Conservation (phyloP, 177 flowering plant genomes). For the Vitis hybrid region DNA sequence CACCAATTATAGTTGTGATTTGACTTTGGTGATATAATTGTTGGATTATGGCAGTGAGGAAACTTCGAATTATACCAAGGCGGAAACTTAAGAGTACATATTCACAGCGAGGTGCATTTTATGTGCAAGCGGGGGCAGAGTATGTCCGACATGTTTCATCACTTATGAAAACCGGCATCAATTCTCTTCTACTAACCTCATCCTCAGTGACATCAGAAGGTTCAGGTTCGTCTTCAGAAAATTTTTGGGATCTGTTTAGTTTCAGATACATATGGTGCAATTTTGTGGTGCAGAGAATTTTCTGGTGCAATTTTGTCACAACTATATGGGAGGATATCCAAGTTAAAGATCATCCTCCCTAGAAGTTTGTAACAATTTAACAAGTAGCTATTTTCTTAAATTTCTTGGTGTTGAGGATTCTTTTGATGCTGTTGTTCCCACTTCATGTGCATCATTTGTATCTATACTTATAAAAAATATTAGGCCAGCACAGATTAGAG, state of each 20-base stretch:
- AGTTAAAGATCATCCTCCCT: neutral
- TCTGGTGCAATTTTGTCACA: neutral
- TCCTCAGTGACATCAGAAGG: slow-evolving; percentile 63
- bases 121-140: slow-evolving; percentile 72
- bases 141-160: slow-evolving; percentile 74
- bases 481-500: no score
- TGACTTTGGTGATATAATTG: neutral
- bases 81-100: slow-evolving; percentile 67
- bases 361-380: neutral
- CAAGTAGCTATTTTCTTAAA: neutral
- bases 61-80: slow-evolving; percentile 67
- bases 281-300: neutral
- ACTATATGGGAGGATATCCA: neutral
- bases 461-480: no score
- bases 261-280: neutral
- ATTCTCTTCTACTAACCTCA: slow-evolving; percentile 47
- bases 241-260: neutral
- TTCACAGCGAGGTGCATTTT: slow-evolving; percentile 61
- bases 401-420: neutral
- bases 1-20: neutral
- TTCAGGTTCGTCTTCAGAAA: slow-evolving; percentile 26
- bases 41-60: slow-evolving; percentile 55
- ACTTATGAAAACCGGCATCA: slow-evolving; percentile 66
- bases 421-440: neutral
- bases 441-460: no score